Evolutionary conservation across 1,284 basidiomycete species (phyloP), one percentile per base, ranked within the genome.

Genomic region (Kalmanozyma brasiliensis): DNA sequence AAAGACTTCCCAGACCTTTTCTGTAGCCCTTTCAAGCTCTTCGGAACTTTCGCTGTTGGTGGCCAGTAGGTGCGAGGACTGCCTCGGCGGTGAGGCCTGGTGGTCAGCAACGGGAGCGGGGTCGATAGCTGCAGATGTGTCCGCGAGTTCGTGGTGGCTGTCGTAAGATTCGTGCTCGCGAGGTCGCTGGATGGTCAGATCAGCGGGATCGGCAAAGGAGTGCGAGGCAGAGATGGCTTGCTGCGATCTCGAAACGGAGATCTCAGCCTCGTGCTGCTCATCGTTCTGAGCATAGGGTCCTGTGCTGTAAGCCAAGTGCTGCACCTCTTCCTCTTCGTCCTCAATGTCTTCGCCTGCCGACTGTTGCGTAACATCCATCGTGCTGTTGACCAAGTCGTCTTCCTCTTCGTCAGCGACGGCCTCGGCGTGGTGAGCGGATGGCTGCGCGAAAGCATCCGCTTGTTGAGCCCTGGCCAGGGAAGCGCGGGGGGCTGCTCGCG

Each of bases 1-100:
- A 61, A 81, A 77, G 10, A 58, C 49, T 4, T 65, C 43, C 77
- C 76, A 79, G 9, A 79, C 70, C 29, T 73, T 71, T 8, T 52
- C 44, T 3, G 74, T 67, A 23, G 74, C 66, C 9, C 71, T 58
- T 36, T 80, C 78, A 35, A 81, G 59, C 56, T 77, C 77, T 9
- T 64, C 56, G 8, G 68, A 74, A 22, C 74, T 40, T 4, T 65
- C 49, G 10, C 63, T 70, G 3, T 42, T 37, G 1, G 53, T 56
- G 7, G 49, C 52, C 6, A 59, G 52, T 13, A 48, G 42, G 10
- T 51, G 49, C n/a, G 52, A 35, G 5, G 41, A 26, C 20, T 44
- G 22, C 11, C 35, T 19, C 10, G 49, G 38, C 2, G 49, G 52
- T 1, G 53, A 19, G 19, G 34, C 20, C 14, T 20, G 44, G 6